phyloP scores from a whole-genome alignment of 441 rosid genomes.

The Geranium incanum region DNA sequence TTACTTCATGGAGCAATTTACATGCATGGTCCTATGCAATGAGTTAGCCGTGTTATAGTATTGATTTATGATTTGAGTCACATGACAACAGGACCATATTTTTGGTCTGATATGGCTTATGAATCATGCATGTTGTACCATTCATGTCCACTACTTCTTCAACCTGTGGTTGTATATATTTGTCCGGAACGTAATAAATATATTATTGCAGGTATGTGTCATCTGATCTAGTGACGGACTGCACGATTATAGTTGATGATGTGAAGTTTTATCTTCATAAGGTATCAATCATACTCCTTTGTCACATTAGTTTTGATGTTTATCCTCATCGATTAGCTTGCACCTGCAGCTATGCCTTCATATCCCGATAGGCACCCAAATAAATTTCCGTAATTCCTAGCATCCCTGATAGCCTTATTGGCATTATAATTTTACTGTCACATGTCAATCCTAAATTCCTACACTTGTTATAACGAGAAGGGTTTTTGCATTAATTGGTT shows the following conservation, averaged over 20 bases:
- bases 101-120: background rate
- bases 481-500: too few relatives aligned
- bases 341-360: too few relatives aligned
- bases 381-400: too few relatives aligned
- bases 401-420: too few relatives aligned
- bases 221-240: conserved; percentile 73
- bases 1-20: conserved; percentile 2
- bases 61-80: background rate
- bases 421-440: too few relatives aligned
- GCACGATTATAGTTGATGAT: conserved; percentile 58
- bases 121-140: background rate
- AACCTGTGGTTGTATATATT: conserved; percentile 2
- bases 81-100: background rate
- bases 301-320: background rate
- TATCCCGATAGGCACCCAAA: too few relatives aligned
- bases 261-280: conserved; percentile 82
- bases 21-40: background rate
- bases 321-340: too few relatives aligned
- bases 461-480: too few relatives aligned
- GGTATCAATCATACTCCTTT: conserved; percentile 33
- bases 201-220: conserved; percentile 53
- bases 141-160: conserved; percentile 1
- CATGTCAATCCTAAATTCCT: too few relatives aligned
- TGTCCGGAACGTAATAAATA: conserved; percentile 20
- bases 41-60: background rate